Conservation (phyloP, 1,284 basidiomycete species). For the Ustilago trichophora region DNA sequence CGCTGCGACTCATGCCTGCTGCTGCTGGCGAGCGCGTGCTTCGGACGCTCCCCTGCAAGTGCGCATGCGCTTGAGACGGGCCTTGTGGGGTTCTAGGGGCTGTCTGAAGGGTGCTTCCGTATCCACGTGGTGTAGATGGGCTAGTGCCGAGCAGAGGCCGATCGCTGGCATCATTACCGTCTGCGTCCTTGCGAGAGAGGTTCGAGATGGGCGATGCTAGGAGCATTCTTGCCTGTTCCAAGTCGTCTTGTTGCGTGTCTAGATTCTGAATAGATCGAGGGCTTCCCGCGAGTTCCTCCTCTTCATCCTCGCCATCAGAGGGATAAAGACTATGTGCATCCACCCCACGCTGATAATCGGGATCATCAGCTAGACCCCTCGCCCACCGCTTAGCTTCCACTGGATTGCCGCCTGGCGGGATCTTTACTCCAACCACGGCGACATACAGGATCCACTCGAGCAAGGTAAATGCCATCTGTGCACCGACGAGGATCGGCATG, state of each 20-base stretch:
- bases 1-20: conserved; percentile 25
- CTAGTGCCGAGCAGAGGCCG: conserved; percentile 21
- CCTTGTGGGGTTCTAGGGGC: conserved; percentile 26
- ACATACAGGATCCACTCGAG: conserved; percentile 49
- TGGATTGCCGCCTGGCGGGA: conserved; percentile 44
- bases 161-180: conserved; percentile 1
- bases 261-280: background rate
- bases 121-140: conserved; percentile 12
- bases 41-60: conserved; percentile 14
- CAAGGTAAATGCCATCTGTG: conserved; percentile 41
- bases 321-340: conserved; percentile 39
- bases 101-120: conserved; percentile 19
- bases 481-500: conserved; percentile 35
- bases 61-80: background rate
- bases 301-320: conserved; percentile 18
- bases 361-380: conserved; percentile 22
- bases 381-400: conserved; percentile 42
- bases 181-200: background rate
- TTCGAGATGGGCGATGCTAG: conserved; percentile 18
- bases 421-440: conserved; percentile 46
- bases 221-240: conserved; percentile 7
- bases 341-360: conserved; percentile 23
- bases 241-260: conserved; percentile 2
- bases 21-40: conserved; percentile 11
- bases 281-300: background rate